Evolutionary conservation across 2,329 filamentous ascomycete genomes (phyloP), one percentile per base, ranked within the genome.

Genomic region (Xylariaceae sp.): DNA sequence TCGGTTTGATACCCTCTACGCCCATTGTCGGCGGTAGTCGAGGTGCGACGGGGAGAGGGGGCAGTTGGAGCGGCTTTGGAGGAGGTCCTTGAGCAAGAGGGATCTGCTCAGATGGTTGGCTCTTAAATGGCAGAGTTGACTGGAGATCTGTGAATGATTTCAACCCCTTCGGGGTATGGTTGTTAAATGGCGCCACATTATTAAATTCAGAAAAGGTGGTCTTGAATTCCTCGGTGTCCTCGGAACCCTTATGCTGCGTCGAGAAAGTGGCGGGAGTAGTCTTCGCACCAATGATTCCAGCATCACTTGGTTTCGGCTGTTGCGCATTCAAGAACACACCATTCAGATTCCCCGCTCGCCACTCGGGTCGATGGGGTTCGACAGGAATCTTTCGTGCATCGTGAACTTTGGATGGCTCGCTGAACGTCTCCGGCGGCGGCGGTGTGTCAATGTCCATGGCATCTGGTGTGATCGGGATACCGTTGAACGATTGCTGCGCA

Each of bases 391-490:
- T 81, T 31, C 82, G 75, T 17, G 74, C 74, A 7, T 64, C 65
- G 48, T 67, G 67, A 10, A 55, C 51, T 13, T 63, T 57, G 10
- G 66, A 58, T 39, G 63, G 48, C 6, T 53, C 54, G 56, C 70
- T 62, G 53, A 58, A 34, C 63, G 68, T 46, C 28, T 61, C 58
- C 10, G 58, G 57, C 18, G 66, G 66, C 17, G 81, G 80, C 17
- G 56, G 56, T 5, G 79, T 75, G 60, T 87, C 83, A 46, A 87
- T 84, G 57, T 87, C 83, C 83, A 87, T 87, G 13, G 82, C 81
- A 51, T 78, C 80, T 2, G 66, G 65, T 17, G 59, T 56, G 6
- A 56, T 50, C 3, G 66, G 60, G 22, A 64, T 63, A 12, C 60
- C 52, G 18, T 40, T 53, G 2, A 51, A 54, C 1, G 59, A 48